Evolutionary conservation across 192 early-diverging fungal species (phyloP).

Genomic region (Coemansia sp.): DNA sequence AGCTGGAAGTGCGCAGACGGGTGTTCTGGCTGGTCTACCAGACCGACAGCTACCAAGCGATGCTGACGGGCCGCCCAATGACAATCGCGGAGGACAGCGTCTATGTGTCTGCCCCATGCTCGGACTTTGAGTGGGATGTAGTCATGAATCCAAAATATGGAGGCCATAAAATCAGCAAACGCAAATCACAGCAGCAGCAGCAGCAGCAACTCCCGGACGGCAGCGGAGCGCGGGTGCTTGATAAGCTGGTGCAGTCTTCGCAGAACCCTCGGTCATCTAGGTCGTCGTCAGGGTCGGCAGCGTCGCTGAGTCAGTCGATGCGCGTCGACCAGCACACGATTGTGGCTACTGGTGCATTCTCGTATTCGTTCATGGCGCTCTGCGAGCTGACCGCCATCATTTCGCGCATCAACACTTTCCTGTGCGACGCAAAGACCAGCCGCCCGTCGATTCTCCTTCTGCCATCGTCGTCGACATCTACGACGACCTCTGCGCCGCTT

Average conservation of each 20-base stretch:
- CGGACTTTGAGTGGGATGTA: slow-evolving; percentile 53
- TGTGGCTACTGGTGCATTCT: slow-evolving; percentile 53
- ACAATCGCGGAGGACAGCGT: slow-evolving; percentile 48
- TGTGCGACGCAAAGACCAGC: slow-evolving; percentile 47
- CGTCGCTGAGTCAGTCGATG: slow-evolving; percentile 24
- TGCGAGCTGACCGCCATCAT: slow-evolving; percentile 52
- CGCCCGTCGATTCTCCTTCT: slow-evolving; percentile 17
- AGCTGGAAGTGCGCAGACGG: slow-evolving; percentile 35
- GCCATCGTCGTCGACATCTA: background rate
- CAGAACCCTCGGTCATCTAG: slow-evolving; percentile 26
- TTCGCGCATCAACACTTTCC: slow-evolving; percentile 39
- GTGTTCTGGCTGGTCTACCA: slow-evolving; percentile 55
- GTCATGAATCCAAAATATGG: slow-evolving; percentile 14
- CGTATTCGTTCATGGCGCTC: slow-evolving; percentile 55
- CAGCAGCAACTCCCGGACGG: background rate
- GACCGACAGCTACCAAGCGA: slow-evolving; percentile 55
- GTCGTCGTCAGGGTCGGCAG: slow-evolving; percentile 28
- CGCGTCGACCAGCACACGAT: slow-evolving; percentile 34
- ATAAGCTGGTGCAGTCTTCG: slow-evolving; percentile 4
- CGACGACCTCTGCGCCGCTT: background rate
- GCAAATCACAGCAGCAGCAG: background rate
- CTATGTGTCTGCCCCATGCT: slow-evolving; percentile 48
- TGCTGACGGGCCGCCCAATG: slow-evolving; percentile 52
- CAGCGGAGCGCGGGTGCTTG: background rate
- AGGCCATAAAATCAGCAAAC: background rate